Evolutionary conservation across 2,329 filamentous ascomycete genomes (phyloP), one percentile per base, ranked within the genome.

Genomic region (Calonectria hawksworthii): DNA sequence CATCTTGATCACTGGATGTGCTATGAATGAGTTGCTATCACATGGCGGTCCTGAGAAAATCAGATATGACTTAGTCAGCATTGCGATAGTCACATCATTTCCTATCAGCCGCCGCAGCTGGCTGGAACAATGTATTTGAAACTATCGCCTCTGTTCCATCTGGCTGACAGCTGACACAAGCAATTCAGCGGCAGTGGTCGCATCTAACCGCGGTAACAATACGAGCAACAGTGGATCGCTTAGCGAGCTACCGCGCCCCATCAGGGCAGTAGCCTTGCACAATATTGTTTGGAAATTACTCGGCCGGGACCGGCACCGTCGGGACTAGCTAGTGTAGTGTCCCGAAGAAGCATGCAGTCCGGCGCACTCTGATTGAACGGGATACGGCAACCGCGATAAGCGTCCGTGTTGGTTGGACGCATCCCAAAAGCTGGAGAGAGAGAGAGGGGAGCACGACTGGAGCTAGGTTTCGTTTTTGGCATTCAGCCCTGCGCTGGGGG

Each of bases 221-320:
- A 36, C 32, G 34, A 63, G 56, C 26, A 63, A 30, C 56, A 30
- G 16, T 63, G 56, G 56, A 63, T 38, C 34, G 26, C 11, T 41
- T 63, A 63, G 56, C 34, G 56, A 63, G 56, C 34, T 26, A 63
- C 56, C 56, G 56, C 56, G 23, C 56, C 56, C 56, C 34, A 63
- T 34, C 18, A 36, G 36, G 56, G 21, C 26, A 26, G 14, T 41
- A 28, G 56, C 34, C 56, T 26, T 28, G n/a, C 26, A 28, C 38
- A n/a, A 63, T 63, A 28, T 63, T 41, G 23, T 23, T 41, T 63
- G 56, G 56, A 63, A 63, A 63, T 63, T 63, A 16, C 34, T 63
- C 56, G 56, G 56, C 56, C 56, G 56, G 56, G 56, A 41, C 56
- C 56, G 56, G 56, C 18, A 41, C 56, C 56, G 23, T 26, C 56